phyloP scores from a whole-genome alignment of 2,329 filamentous ascomycete genomes.

The Verruconis gallopava region DNA sequence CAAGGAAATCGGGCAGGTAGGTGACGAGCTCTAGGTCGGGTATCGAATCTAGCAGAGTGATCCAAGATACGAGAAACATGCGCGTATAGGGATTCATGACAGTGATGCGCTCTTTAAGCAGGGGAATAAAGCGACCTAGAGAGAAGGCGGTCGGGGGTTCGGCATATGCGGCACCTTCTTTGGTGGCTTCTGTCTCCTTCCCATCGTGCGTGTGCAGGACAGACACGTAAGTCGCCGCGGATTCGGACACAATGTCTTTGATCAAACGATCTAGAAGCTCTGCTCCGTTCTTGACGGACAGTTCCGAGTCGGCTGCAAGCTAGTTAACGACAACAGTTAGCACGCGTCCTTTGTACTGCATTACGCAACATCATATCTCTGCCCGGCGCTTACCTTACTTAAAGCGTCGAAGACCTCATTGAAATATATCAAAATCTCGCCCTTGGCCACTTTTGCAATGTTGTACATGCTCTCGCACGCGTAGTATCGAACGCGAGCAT shows the following conservation, averaged over 20 bases:
- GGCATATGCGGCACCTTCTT: conserved; percentile 29
- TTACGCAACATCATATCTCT: too few species aligned
- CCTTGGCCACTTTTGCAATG: conserved; percentile 97
- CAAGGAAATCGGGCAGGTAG: conserved; percentile 82
- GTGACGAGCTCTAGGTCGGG: conserved; percentile 90
- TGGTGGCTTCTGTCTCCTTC: conserved; percentile 33
- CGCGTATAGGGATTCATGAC: conserved; percentile 91
- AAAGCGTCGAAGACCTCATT: conserved; percentile 97
- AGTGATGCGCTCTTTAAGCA: conserved; percentile 86
- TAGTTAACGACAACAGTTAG: conserved; percentile 25
- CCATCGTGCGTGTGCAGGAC: conserved; percentile 54
- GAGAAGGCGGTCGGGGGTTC: conserved; percentile 72
- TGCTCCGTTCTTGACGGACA: conserved; percentile 96
- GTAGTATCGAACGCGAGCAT: conserved; percentile 94
- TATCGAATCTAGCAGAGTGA: conserved; percentile 87
- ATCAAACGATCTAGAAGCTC: conserved; percentile 88
- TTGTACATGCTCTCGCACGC: conserved; percentile 99
- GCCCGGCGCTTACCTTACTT: conserved; percentile 79
- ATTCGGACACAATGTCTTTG: conserved; percentile 93
- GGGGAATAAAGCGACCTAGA: conserved; percentile 75
- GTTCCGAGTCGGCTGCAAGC: conserved; percentile 89
- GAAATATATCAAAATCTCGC: conserved; percentile 92
- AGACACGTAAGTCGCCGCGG: conserved; percentile 87
- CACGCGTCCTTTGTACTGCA: conserved; percentile 15
- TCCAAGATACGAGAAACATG: conserved; percentile 92